phyloP scores from a whole-genome alignment of 192 early-diverging fungal species.

The Irineochytrium annulatum region DNA sequence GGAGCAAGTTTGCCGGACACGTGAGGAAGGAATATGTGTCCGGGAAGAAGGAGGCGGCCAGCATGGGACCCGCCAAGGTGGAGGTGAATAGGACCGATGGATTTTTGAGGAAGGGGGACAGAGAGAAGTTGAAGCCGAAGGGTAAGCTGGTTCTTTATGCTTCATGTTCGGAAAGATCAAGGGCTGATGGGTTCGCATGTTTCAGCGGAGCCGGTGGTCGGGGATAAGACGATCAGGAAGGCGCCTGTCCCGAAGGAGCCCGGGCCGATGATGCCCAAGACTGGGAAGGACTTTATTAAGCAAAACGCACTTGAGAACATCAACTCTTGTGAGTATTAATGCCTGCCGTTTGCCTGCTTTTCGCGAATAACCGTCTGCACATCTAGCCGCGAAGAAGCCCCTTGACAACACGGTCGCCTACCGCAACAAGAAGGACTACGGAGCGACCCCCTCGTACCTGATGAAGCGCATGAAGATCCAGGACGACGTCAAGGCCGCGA shows the following conservation, averaged over 20 bases:
- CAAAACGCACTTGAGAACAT: constrained; percentile 52
- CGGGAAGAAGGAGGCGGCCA: constrained; percentile 40
- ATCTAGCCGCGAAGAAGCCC: constrained; percentile 39
- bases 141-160: constrained; percentile 2
- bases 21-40: constrained; percentile 38
- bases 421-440: constrained; percentile 46
- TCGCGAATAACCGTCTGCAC: not conserved
- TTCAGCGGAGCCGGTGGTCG: not conserved
- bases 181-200: not conserved
- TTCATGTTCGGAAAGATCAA: not conserved
- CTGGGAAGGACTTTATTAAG: constrained; percentile 51
- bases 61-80: constrained; percentile 50
- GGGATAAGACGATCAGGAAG: constrained; percentile 43
- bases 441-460: constrained; percentile 40
- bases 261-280: constrained; percentile 20
- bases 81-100: constrained; percentile 26
- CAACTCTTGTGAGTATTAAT: constrained; percentile 40
- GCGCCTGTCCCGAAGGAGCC: constrained; percentile 42
- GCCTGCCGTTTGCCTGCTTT: not conserved
- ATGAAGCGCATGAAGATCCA: constrained; percentile 16
- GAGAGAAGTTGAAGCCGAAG: constrained; percentile 23
- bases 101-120: constrained; percentile 48
- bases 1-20: constrained; percentile 38
- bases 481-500: constrained; percentile 8
- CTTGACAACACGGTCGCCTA: constrained; percentile 21